Percentiles rank a stretch among this genome's conserved stretches.
phyloP scores from a whole-genome alignment of 306 rosid species.

The Vigna nakashimae region DNA sequence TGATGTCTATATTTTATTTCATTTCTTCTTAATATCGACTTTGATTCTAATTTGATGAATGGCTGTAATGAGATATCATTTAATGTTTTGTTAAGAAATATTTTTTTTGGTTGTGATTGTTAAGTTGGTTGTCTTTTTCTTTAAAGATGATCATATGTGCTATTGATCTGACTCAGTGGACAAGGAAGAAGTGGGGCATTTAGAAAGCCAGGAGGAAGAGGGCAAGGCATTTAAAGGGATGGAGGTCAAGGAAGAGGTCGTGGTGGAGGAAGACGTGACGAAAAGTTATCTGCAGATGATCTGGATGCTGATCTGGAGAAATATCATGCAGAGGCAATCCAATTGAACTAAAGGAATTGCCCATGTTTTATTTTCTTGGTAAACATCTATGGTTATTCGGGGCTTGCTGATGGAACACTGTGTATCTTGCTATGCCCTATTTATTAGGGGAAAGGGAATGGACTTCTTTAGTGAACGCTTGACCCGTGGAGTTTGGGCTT shows the following conservation, averaged over 20 bases:
- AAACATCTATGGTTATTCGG: conserved; percentile 56
- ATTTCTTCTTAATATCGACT: no score
- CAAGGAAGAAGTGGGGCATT: conserved; percentile 68
- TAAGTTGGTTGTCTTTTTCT: background rate
- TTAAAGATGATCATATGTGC: conserved; percentile 28
- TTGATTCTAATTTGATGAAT: no score
- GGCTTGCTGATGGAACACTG: conserved; percentile 56
- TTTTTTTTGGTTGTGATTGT: background rate
- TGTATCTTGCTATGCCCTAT: conserved; percentile 61
- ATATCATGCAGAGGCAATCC: conserved; percentile 91
- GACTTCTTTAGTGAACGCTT: conserved; percentile 59
- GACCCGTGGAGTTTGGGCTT: conserved; percentile 64
- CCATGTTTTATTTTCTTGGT: conserved; percentile 52
- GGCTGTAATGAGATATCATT: background rate
- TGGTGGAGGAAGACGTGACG: conserved; percentile 61
- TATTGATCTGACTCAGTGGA: conserved; percentile 58
- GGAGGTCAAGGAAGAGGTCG: conserved; percentile 65
- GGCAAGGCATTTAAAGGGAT: conserved; percentile 53
- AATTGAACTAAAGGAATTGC: conserved; percentile 57
- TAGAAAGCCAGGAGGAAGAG: conserved; percentile 63
- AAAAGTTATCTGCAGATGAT: conserved; percentile 89
- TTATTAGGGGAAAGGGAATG: conserved; percentile 53
- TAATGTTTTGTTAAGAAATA: conserved; percentile 1
- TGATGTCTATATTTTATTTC: no score
- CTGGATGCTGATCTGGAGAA: conserved; percentile 97